Percentiles rank a stretch among this genome's conserved stretches.
phyloP scores from a whole-genome alignment of 2,329 filamentous ascomycete species.

The Diaporthe citri region DNA sequence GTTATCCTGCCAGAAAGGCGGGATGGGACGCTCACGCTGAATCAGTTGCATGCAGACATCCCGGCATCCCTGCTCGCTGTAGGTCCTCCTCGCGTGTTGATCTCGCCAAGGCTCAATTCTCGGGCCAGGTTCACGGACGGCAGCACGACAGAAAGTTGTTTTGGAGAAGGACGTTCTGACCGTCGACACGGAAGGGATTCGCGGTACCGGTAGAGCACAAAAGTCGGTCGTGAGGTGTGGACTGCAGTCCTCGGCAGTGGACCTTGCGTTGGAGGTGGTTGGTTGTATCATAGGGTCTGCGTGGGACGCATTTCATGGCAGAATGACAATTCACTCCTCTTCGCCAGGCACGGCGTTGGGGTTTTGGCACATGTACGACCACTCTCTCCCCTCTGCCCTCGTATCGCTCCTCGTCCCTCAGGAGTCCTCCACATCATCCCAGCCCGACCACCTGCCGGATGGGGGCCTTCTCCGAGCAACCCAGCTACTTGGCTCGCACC shows the following conservation, averaged over 20 bases:
- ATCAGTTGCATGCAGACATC: background rate
- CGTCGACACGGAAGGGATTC: background rate
- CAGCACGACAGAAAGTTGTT: background rate
- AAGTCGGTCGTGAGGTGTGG: background rate
- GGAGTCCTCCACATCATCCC: background rate
- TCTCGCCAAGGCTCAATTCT: background rate
- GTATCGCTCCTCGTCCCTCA: constrained; percentile 8
- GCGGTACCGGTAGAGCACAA: background rate
- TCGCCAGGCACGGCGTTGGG: background rate
- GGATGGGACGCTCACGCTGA: background rate
- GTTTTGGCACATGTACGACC: background rate
- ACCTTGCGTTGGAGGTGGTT: background rate
- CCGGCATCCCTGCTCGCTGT: too few relatives aligned
- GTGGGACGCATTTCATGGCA: background rate
- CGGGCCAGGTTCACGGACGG: background rate
- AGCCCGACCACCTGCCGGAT: constrained; percentile 25
- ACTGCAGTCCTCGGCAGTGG: constrained; percentile 1
- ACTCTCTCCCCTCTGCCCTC: background rate
- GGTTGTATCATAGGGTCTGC: background rate
- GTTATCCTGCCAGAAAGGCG: background rate
- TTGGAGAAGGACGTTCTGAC: background rate
- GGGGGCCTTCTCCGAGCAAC: constrained; percentile 17
- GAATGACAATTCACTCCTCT: background rate
- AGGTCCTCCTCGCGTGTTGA: constrained; percentile 1
- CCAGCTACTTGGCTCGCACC: constrained; percentile 20